phyloP scores from a whole-genome alignment of 495 filamentous ascomycete genomes.

The Penicillium coprophilum region DNA sequence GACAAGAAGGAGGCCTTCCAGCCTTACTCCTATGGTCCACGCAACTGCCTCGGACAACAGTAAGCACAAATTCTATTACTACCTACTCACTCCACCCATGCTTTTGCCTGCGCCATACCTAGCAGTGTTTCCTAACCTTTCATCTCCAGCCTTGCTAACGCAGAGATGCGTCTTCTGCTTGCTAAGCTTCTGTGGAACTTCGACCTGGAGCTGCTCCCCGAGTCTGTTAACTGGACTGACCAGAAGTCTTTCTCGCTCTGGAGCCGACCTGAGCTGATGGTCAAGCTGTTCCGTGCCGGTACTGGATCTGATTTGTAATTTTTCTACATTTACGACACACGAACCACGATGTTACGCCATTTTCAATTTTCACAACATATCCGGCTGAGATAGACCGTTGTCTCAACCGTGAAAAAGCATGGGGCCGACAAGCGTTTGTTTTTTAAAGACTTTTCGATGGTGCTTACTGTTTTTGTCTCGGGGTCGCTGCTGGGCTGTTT shows the following conservation, averaged over 20 bases:
- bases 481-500: constrained; percentile 1
- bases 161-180: constrained; percentile 53
- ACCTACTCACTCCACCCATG: neutral
- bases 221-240: constrained; percentile 37
- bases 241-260: constrained; percentile 43
- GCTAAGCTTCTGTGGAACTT: constrained; percentile 53
- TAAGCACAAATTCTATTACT: constrained; percentile 18
- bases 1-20: constrained; percentile 33
- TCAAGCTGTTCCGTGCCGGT: constrained; percentile 15
- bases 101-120: neutral
- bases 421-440: neutral
- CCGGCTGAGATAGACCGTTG: neutral
- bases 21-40: constrained; percentile 43
- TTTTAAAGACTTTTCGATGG: neutral
- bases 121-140: neutral
- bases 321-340: neutral
- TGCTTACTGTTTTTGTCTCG: neutral
- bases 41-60: constrained; percentile 41
- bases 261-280: constrained; percentile 22
- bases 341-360: neutral
- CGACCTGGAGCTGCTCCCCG: constrained; percentile 43
- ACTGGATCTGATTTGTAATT: neutral
- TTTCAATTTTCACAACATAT: neutral
- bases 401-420: neutral
- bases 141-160: constrained; percentile 45